Evolutionary conservation across 148 eudicot genomes (phyloP), one percentile per base, ranked within the genome.

Genomic region (Nepenthes mirabilis): DNA sequence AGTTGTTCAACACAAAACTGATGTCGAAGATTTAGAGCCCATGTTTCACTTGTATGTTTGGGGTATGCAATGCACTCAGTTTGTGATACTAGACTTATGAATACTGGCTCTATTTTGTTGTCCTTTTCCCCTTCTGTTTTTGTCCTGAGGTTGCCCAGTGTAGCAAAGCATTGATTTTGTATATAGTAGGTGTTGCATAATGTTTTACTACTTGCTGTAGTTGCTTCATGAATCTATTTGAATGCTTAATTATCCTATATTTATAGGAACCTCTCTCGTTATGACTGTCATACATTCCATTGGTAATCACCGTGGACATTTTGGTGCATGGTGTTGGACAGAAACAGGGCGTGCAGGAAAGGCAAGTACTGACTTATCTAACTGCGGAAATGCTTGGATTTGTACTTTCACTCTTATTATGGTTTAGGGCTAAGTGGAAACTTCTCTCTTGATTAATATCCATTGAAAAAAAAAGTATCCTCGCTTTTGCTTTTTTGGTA

Each of bases 1-100:
- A 60, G 98, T 88, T 79, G 98, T 93, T 34, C 85, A 82, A 64
- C 98, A 91, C 79, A 91, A 91, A 79, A 76, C 96, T 32, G 98
- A 91, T 69, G 96, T 88, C 34, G 98, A 93, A 73, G 98, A 88
- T 74, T 75, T 93, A 64, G 99, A 93, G 80, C 91, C 98, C 56
- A 66, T 93, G 75, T 93, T 93, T 68, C 99, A 93, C 77, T 75
- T 89, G 36, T 93, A 83, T 80, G 98, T 91, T 52, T 91, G 98
- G 98, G 98, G 97, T 91, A 82, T 68, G 83, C 63, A 57, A 2
- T 5, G 1, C 14, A 55, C 54, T 55, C 37, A 37, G 23, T 48
- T 12, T 50, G 43, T 54, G 40, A 53, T 35, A 32, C 14, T 2
- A 11, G 9, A 57, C 11, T 11, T 11, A n/a, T 36, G 11, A 49